A percentile compares a stretch with the other conserved stretches of the same genome.
Conservation (phyloP, 2,329 filamentous ascomycete species). For the Colletotrichum phormii region DNA sequence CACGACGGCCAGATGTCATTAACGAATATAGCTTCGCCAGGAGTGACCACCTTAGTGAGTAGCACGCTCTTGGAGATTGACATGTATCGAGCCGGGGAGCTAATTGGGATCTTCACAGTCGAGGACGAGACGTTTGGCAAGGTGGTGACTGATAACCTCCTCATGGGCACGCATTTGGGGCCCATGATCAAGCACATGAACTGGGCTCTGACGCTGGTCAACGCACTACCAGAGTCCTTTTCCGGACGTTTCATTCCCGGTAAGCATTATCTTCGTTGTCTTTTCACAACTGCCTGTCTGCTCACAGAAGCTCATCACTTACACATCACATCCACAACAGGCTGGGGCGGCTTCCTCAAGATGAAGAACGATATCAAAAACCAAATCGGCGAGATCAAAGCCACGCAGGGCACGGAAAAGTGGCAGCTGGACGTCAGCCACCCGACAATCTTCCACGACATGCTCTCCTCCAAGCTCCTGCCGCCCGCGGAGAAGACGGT, state of each 20-base stretch:
- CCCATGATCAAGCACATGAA: slow-evolving; percentile 50
- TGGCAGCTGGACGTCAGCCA: slow-evolving; percentile 48
- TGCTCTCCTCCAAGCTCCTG: slow-evolving; percentile 46
- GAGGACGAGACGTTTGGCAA: slow-evolving; percentile 49
- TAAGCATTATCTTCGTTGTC: neutral
- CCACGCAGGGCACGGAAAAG: slow-evolving; percentile 47
- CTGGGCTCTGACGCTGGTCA: slow-evolving; percentile 49
- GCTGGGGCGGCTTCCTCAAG: slow-evolving; percentile 52
- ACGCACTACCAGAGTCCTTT: slow-evolving; percentile 48
- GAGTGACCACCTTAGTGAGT: slow-evolving; percentile 46
- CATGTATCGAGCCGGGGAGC: neutral
- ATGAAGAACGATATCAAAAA: slow-evolving; percentile 52
- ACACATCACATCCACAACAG: slow-evolving; percentile 40
- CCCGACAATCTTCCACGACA: slow-evolving; percentile 51
- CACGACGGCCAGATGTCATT: slow-evolving; percentile 46
- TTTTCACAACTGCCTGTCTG: no score
- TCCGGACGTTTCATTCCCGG: slow-evolving; percentile 49
- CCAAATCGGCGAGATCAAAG: slow-evolving; percentile 50
- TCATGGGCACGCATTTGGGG: slow-evolving; percentile 52
- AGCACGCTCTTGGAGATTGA: slow-evolving; percentile 15
- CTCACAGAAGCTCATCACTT: slow-evolving; percentile 8
- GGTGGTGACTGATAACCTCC: slow-evolving; percentile 49
- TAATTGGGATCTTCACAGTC: slow-evolving; percentile 38
- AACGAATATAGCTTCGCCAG: slow-evolving; percentile 54
- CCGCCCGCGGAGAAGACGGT: slow-evolving; percentile 49